phyloP scores from a whole-genome alignment of 768 basidiomycete species.

The Psilocybe sp. region DNA sequence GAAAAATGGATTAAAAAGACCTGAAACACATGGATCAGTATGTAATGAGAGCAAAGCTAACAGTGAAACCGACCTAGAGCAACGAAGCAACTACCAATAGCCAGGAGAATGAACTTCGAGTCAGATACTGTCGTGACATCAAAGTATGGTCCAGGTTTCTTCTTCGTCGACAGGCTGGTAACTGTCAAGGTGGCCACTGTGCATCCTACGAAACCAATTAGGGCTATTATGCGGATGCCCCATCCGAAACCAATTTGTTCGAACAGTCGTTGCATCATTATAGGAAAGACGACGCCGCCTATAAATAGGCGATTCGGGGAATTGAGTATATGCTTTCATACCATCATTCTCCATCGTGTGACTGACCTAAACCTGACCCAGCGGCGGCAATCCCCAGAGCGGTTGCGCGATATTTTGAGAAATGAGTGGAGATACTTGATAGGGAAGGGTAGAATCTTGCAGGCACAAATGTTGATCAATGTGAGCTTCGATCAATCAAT shows the following conservation, averaged over 20 bases:
- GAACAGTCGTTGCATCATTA: slow-evolving; percentile 60
- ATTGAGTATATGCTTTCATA: not conserved
- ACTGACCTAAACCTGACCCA: slow-evolving; percentile 63
- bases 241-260: slow-evolving; percentile 55
- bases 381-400: slow-evolving; percentile 69
- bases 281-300: slow-evolving; percentile 73
- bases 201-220: slow-evolving; percentile 49
- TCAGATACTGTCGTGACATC: slow-evolving; percentile 42
- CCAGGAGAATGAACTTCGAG: slow-evolving; percentile 48
- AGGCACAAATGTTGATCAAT: slow-evolving; percentile 3
- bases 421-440: slow-evolving; percentile 65
- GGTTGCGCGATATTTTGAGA: slow-evolving; percentile 61
- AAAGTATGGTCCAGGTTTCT: slow-evolving; percentile 25
- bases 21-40: slow-evolving; percentile 28
- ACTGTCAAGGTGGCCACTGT: slow-evolving; percentile 45
- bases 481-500: slow-evolving; percentile 3
- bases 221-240: slow-evolving; percentile 56
- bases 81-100: slow-evolving; percentile 53
- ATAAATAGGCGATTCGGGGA: not conserved
- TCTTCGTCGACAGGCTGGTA: slow-evolving; percentile 27
- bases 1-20: slow-evolving; percentile 70
- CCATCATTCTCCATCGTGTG: not conserved
- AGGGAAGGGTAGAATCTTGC: slow-evolving; percentile 69
- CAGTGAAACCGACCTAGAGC: slow-evolving; percentile 48
- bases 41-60: not conserved